Base-by-base conservation (phyloP, 441 rosid species). In the Pelargonium fulgidum region DNA sequence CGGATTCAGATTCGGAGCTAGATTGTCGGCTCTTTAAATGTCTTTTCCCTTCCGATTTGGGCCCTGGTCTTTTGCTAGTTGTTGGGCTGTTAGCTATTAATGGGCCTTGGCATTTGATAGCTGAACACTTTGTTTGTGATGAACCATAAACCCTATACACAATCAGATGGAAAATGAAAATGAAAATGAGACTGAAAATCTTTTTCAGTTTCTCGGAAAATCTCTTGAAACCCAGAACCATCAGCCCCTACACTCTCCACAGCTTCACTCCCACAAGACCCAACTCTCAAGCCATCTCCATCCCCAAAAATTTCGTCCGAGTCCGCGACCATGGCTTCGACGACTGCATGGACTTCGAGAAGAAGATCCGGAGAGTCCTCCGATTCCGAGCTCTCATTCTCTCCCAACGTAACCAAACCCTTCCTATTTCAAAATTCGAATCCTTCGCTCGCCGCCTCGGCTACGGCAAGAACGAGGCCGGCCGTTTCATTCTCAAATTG, bases 281-380 rank as follows among this genome's bases (percentile, higher is more conserved):
- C 73, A 78, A 82, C 68, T 94, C 97, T 8, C 87, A 90, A 14
- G 90, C 94, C 62, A 92, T 97, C 71, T 76, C 96, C 67, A 87
- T 94, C 36, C 96, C 97, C 73, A 81, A 73, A 64, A 94, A 90
- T 29, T 93, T 87, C 68, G 80, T 72, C 2, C 77, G 97, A 64
- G 87, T 92, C 9, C 93, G 97, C 68, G 97, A 94, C 75, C 97
- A 90, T 44, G 97, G 89, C 80, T 94, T 64, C 80, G 99, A 94
- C 84, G 82, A 90, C 74, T 94, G 89, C 91, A 91, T 94, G 97
- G 99, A 91, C 78, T 71, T 92, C 69, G 94, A 86, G 85, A 91
- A 91, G 70, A 91, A 91, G 70, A 83, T 79, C 50, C 91, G 96
- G 3, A 87, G 85, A 72, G 90, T 90, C 69, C 62, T 88, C 22